Percentiles rank a stretch among this genome's conserved stretches.
Conservation (phyloP, 148 eudicot genomes). For the Bassia scoparia region DNA sequence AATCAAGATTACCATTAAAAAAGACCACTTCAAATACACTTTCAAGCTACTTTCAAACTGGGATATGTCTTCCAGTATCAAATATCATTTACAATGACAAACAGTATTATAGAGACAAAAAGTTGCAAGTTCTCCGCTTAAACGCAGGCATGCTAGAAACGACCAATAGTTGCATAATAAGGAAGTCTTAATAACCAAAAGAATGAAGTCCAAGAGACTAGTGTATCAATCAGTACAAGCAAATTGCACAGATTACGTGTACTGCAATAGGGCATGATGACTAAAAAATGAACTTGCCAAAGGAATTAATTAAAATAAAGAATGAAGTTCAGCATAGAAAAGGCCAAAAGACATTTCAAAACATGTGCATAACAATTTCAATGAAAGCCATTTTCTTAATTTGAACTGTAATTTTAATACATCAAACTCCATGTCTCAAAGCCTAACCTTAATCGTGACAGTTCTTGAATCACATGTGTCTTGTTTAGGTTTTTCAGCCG, state of each 20-base stretch:
- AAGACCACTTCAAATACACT: background rate
- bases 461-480: slow-evolving; percentile 71
- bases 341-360: background rate
- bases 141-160: too few species aligned
- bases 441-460: slow-evolving; percentile 60
- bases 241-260: background rate
- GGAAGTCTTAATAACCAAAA: background rate
- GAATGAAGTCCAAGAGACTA: background rate
- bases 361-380: background rate
- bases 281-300: background rate
- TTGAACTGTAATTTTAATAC: background rate
- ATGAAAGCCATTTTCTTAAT: background rate
- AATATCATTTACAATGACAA: background rate
- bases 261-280: background rate
- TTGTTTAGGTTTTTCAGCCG: slow-evolving; percentile 47
- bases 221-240: background rate
- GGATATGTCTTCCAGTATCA: background rate
- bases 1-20: background rate
- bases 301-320: background rate
- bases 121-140: too few species aligned
- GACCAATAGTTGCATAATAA: background rate
- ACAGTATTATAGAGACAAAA: too few species aligned
- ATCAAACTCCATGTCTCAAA: slow-evolving; percentile 15
- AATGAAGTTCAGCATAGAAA: background rate
- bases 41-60: background rate